Conservation (phyloP, 192 early-diverging fungal genomes). For the Phycomyces nitens region DNA sequence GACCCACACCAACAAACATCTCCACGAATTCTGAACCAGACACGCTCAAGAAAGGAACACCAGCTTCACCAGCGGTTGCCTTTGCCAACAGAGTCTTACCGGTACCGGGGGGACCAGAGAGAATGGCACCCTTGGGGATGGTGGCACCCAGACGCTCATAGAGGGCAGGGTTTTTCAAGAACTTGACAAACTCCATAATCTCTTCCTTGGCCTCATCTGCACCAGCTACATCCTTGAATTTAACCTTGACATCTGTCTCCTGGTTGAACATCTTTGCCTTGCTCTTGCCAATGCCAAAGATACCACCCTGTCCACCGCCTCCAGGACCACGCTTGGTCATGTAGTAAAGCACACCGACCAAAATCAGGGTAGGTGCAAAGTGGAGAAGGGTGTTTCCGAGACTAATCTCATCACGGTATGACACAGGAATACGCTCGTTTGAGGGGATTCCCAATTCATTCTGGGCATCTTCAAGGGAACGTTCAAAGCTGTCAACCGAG, state of each 20-base stretch:
- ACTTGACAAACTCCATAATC: slow-evolving; percentile 99
- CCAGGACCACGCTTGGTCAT: slow-evolving; percentile 78
- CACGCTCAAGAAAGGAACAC: slow-evolving; percentile 96
- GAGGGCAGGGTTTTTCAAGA: slow-evolving; percentile 87
- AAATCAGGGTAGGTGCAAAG: slow-evolving; percentile 87
- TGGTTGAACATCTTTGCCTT: slow-evolving; percentile 96
- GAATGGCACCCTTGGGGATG: slow-evolving; percentile 97
- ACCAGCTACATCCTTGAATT: slow-evolving; percentile 99
- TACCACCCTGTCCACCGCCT: slow-evolving; percentile 65
- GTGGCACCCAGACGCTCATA: slow-evolving; percentile 96
- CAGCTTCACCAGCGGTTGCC: slow-evolving; percentile 98
- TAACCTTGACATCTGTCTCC: slow-evolving; percentile 92
- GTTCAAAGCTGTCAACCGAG: slow-evolving; percentile 92
- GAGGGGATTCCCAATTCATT: slow-evolving; percentile 87
- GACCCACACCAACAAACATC: slow-evolving; percentile 99
- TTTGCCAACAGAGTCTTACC: slow-evolving; percentile 99
- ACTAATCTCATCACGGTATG: slow-evolving; percentile 82
- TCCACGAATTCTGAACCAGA: slow-evolving; percentile 99
- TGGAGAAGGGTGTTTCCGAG: slow-evolving; percentile 73
- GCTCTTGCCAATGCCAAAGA: slow-evolving; percentile 96
- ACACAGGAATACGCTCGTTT: slow-evolving; percentile 86
- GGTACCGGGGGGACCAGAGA: slow-evolving; percentile 90
- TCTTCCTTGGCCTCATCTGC: slow-evolving; percentile 99
- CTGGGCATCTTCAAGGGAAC: slow-evolving; percentile 85
- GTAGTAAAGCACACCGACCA: slow-evolving; percentile 86